Base-by-base conservation (phyloP, 1,284 basidiomycete genomes). In the Tilletia horrida region DNA sequence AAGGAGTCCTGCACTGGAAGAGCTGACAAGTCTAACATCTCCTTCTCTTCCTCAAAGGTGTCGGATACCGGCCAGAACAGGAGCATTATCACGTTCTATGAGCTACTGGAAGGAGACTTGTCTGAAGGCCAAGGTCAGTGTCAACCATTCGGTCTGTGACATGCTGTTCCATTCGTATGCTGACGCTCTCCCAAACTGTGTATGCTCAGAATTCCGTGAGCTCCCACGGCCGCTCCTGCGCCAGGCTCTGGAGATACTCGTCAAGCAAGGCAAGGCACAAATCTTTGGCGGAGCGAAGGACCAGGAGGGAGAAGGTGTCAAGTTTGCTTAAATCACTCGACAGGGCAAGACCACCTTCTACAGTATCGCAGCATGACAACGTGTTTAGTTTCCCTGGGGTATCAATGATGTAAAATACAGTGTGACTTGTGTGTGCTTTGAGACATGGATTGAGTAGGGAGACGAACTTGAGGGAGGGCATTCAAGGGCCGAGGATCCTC, bases 41-140 rank as follows among this genome's bases (percentile, higher is more conserved):
- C 18, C 18, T 16, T 14, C 21, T 43, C 8, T 25, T 14, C 1
- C 70, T 25, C 21, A 2, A 21, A 85, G 84, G 77, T 85, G 40
- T 81, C 81, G n/a, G 83, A 83, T 18, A 85, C 84, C 29, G 86
- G 86, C 0, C 82, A 85, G 70, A 84, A 82, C 29, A 82, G 83
- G 47, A 83, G 82, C 40, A 85, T 86, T 74, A 82, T 86, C 82
- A 86, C 86, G 0, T 83, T 86, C 62, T 86, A 84, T 71, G 86
- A 86, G 74, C 77, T 86, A 23, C 84, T 82, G 0, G 84, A 85
- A 63, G 84, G 85, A n/a, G 84, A 84, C 62, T 72, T 84, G 59
- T 59, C 55, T 1, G 55, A 59, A 47, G 67, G 64, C 42, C 71
- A 71, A 69, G 72, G 72, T 71, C 35, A 45, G 43, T 23, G 3